phyloP scores from a whole-genome alignment of 148 eudicot species.

The Rhododendron ovatum region DNA sequence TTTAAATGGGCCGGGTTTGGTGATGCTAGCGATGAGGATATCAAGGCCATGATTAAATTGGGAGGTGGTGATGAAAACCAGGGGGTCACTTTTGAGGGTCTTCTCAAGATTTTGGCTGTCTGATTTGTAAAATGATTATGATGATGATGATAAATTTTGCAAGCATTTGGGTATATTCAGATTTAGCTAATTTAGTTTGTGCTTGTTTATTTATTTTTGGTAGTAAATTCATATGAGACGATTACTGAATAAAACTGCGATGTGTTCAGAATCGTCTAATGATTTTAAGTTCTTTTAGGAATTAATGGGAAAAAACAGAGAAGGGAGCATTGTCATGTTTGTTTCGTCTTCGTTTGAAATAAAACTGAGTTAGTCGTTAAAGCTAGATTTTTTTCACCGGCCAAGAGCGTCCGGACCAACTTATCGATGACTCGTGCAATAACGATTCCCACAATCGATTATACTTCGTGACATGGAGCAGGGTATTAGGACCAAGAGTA shows the following conservation, averaged over 20 bases:
- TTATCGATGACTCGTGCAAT: not conserved
- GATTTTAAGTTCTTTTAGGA: not conserved
- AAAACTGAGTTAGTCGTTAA: no score
- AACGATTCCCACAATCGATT: no score
- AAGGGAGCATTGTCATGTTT: not conserved
- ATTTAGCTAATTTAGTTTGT: not conserved
- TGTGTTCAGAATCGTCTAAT: not conserved
- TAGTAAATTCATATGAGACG: not conserved
- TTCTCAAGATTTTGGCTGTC: slow-evolving; percentile 52
- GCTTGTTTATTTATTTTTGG: not conserved
- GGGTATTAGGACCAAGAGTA: no score
- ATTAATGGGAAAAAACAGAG: not conserved
- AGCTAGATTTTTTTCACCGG: not conserved
- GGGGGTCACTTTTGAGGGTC: slow-evolving; percentile 57
- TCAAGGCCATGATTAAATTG: slow-evolving; percentile 65
- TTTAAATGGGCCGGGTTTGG: slow-evolving; percentile 42
- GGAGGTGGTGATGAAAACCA: slow-evolving; percentile 51
- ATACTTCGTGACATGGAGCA: no score
- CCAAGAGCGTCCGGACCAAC: not conserved
- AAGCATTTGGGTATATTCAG: not conserved
- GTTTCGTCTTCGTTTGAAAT: not conserved
- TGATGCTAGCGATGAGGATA: slow-evolving; percentile 65
- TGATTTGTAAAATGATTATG: slow-evolving; percentile 8
- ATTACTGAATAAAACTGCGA: not conserved
- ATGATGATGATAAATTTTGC: not conserved